Evolutionary conservation across 2,329 filamentous ascomycete species (phyloP), one percentile per base, ranked within the genome.

Genomic region (Camillea tinctor): DNA sequence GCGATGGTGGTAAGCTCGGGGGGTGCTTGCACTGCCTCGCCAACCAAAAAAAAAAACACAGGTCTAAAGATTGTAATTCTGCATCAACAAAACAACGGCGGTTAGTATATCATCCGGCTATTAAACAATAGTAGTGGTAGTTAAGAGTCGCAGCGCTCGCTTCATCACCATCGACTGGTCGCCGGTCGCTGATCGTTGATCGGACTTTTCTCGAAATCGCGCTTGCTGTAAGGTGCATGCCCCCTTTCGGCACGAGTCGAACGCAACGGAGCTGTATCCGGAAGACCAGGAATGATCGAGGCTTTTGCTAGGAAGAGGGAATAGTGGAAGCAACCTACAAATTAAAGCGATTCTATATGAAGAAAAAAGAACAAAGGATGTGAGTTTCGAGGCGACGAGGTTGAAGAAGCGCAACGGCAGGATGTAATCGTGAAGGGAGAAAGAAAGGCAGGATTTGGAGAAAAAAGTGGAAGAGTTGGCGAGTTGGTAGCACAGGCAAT

Each of bases 51-150:
- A 30, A 7, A 30, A 30, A 11, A 9, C 26, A 9, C 2, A 51
- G 52, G 61, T 63, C 57, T 63, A 63, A 62, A 57, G 60, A 61
- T 63, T 60, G 64, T 65, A 61, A 62, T 66, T 60, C 60, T 66
- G 63, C 63, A 56, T 58, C 40, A 59, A 64, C 56, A 56, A 64
- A 61, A 68, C 65, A 22, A 60, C 55, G 59, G 24, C 50, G 22
- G 63, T 69, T 50, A 69, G 67, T 44, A 44, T 17, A 11, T 11
- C 11, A 44, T 44, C 5, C 11, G 15, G 15, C n/a, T n/a, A n/a
- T n/a, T 17, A 59, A 55, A 58, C 54, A 55, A 30, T n/a, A 50
- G 26, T n/a, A 55, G 56, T 56, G 56, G 30, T n/a, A 50, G 26
- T n/a, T 50, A 50, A 9, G 21, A 15, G 52, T 55, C 58, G 55